These are phyloP conservation scores for Podila clonocystis DNA, from an alignment of 192 early-diverging fungal genomes.

Conservation along the genomic window DNA sequence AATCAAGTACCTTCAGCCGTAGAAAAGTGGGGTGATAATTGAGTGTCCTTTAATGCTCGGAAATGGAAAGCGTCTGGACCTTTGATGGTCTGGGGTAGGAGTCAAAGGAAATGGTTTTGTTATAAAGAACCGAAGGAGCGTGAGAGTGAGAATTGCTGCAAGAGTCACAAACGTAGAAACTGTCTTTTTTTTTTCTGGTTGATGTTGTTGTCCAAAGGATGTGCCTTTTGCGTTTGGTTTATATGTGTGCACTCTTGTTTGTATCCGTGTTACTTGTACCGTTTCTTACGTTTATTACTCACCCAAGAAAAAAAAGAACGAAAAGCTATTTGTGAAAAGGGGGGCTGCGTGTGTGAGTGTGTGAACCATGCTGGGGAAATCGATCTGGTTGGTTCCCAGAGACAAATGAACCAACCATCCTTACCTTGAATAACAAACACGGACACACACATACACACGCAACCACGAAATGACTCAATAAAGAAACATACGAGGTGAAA, in stretches of 20 bases:
- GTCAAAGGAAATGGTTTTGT: too few species aligned
- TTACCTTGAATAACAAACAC: not conserved
- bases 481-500: too few species aligned
- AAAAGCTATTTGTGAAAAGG: too few species aligned
- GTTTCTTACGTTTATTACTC: slow-evolving; percentile 3
- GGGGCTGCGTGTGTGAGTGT: too few species aligned
- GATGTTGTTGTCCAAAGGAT: not conserved
- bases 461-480: not conserved
- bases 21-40: not conserved
- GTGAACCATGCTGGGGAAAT: too few species aligned
- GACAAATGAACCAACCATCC: not conserved
- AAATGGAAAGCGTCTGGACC: too few species aligned
- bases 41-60: not conserved
- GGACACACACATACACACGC: not conserved
- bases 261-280: slow-evolving; percentile 4
- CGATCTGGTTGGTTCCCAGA: too few species aligned
- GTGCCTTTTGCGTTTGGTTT: not conserved
- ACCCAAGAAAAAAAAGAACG: not conserved
- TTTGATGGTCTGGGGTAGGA: too few species aligned
- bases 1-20: not conserved
- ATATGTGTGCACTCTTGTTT: not conserved
- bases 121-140: too few species aligned
- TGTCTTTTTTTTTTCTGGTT: not conserved
- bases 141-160: too few species aligned
- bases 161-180: too few species aligned